Base-by-base conservation (phyloP, 805 yeast species). In the Wickerhamomyces tratensis region DNA sequence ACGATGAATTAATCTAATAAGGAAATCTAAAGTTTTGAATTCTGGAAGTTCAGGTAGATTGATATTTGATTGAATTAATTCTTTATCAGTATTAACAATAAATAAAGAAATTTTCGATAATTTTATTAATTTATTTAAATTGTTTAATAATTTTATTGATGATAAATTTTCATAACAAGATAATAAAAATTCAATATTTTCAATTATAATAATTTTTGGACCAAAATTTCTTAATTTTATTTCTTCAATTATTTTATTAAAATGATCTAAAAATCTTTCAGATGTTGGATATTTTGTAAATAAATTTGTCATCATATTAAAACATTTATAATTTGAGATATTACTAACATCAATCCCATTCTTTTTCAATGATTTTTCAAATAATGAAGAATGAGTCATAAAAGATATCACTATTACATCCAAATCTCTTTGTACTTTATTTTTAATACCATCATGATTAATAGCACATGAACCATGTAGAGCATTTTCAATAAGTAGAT, bases 401-500 rank as follows among this genome's bases (percentile, higher is more conserved):
- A 72, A 65, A 3, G 60, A 68, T 1, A 71, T 54, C n/a, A 66
- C 51, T 2, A 54, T 42, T 43, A 51, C 40, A 66, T 66, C 43
- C 52, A 49, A 25, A 35, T 43, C 37, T n/a, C 2, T 25, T 9
- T 29, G 36, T 27, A 14, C 34, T 37, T 41, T 44, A 31, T 33
- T 39, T 6, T 33, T 46, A 5, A 26, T 37, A 4, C 15, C 46
- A 12, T 48, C 56, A 35, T 52, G 49, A 30, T 51, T 53, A 5
- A 51, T 46, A 8, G 41, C 43, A 37, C 62, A 53, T 4, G 58
- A 50, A 7, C 56, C 48, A 38, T 50, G 51, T 8, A 58, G 39
- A 3, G 53, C 46, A 63, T 72, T 67, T 50, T 82, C 86, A 8
- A 79, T 59, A 25, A 82, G 55, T 2, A 79, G 69, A 42, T 69